Conservation (phyloP, 345 rosid genomes). For the Lepidium aucheri region DNA sequence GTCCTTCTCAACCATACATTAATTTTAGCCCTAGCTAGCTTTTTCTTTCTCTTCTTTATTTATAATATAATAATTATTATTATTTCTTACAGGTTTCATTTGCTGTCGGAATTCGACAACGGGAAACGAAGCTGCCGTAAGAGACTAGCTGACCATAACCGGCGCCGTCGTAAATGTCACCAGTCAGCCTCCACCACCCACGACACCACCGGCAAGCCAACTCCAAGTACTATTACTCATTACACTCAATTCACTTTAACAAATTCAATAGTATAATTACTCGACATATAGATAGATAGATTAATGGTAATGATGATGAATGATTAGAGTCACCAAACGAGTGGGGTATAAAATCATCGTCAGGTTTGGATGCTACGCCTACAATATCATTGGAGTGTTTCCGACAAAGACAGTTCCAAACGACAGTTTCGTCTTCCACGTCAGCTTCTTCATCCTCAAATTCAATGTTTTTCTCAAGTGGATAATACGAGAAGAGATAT, state of each 20-base stretch:
- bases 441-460: conserved; percentile 39
- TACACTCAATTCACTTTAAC: conserved; percentile 10
- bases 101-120: conserved; percentile 86
- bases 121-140: conserved; percentile 98
- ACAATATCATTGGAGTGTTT: conserved; percentile 72
- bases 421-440: conserved; percentile 48
- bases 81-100: conserved; percentile 55
- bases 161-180: conserved; percentile 80
- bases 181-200: conserved; percentile 24
- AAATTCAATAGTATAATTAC: not conserved
- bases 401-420: conserved; percentile 52
- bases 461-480: conserved; percentile 65
- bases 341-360: conserved; percentile 42
- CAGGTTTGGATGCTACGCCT: conserved; percentile 61
- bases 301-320: no score
- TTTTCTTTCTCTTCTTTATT: not conserved
- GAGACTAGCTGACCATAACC: conserved; percentile 92
- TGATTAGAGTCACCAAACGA: conserved; percentile 52
- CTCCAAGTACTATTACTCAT: conserved; percentile 37
- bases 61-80: no score
- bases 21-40: not conserved
- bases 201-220: conserved; percentile 36
- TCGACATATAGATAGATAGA: no score
- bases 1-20: conserved; percentile 20
- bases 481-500: not conserved